Evolutionary conservation across 805 yeast species (phyloP), one percentile per base, ranked within the genome.

Genomic region (Myxozyma sirexii): DNA sequence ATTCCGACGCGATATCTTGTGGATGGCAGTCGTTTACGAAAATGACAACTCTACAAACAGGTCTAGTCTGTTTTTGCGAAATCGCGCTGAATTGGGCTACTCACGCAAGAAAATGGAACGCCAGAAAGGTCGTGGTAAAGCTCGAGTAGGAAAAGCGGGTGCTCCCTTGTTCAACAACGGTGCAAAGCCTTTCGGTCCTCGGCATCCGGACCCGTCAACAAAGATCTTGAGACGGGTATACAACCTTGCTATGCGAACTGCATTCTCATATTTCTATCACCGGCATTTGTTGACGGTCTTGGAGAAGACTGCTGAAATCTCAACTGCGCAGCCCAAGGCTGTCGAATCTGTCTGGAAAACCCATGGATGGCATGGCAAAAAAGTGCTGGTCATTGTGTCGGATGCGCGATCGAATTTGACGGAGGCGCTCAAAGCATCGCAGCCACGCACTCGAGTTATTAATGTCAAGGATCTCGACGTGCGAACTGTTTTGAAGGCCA

Each of bases 81-180:
- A 94, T 59, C 86, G 97, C 75, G 82, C 89, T 38, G 93, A 90
- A 68, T 87, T 87, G 75, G 91, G 92, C 60, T 92, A 83, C 73
- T 87, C 96, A 24, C 82, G 96, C 74, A 82, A 82, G 70, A 94
- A 94, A 72, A 77, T 94, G 67, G 79, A 84, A 39, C 89, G 90
- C 31, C 99, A 94, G 76, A 94, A 94, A 76, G 98, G 98, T 61
- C 78, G 90, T 15, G 99, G 99, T 76, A 81, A 82, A 63, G 99
- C 99, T 55, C 86, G 99, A 80, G 87, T 84, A 56, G 99, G 99
- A 78, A 97, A 92, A 75, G 91, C 88, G 60, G 93, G 92, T 70
- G 90, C 97, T 24, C 99, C 99, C 51, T 87, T 86, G 46, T 85
- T 97, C 77, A 85, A 84, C 70, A 90, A 88, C 70, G 97, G 97